phyloP scores from a whole-genome alignment of 768 basidiomycete species.

The Rhodotorula taiwanensis region DNA sequence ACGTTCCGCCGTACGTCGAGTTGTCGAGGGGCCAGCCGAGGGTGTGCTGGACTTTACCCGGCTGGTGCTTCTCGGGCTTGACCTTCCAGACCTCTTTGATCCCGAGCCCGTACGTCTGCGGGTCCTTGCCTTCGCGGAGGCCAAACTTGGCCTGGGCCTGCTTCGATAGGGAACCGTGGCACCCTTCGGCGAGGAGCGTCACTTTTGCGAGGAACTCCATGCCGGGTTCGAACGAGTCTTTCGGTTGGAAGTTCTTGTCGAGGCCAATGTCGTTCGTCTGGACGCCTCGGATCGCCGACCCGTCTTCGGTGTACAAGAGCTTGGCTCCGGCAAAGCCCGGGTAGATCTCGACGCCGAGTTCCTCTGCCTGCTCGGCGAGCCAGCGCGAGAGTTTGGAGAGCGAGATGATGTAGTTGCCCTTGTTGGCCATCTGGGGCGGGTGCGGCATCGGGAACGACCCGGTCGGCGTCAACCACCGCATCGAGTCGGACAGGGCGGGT shows the following conservation, averaged over 20 bases:
- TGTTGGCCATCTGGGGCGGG: slow-evolving; percentile 93
- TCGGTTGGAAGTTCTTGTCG: slow-evolving; percentile 64
- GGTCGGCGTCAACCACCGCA: slow-evolving; percentile 74
- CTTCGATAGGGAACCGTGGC: slow-evolving; percentile 85
- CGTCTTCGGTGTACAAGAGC: slow-evolving; percentile 61
- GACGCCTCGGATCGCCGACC: slow-evolving; percentile 65
- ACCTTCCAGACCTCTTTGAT: slow-evolving; percentile 97
- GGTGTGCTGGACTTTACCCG: slow-evolving; percentile 84
- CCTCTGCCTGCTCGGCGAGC: slow-evolving; percentile 79
- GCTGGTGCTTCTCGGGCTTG: slow-evolving; percentile 57
- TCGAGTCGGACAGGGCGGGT: slow-evolving; percentile 66
- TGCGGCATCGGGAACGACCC: slow-evolving; percentile 76
- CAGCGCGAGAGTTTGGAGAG: slow-evolving; percentile 82
- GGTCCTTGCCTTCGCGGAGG: slow-evolving; percentile 62
- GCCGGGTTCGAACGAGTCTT: slow-evolving; percentile 86
- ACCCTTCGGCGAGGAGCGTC: slow-evolving; percentile 88
- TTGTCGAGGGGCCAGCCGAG: slow-evolving; percentile 85
- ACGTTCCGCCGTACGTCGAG: slow-evolving; percentile 80
- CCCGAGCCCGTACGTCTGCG: slow-evolving; percentile 93
- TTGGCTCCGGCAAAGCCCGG: slow-evolving; percentile 92
- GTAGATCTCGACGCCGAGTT: slow-evolving; percentile 85
- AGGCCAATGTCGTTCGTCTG: slow-evolving; percentile 91
- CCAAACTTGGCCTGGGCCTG: slow-evolving; percentile 66
- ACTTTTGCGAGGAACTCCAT: slow-evolving; percentile 92
- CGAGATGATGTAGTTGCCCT: slow-evolving; percentile 86